These are phyloP conservation scores for Hemerocallis citrina DNA, from an alignment of 106 monocot genomes.

Conservation along the genomic window DNA sequence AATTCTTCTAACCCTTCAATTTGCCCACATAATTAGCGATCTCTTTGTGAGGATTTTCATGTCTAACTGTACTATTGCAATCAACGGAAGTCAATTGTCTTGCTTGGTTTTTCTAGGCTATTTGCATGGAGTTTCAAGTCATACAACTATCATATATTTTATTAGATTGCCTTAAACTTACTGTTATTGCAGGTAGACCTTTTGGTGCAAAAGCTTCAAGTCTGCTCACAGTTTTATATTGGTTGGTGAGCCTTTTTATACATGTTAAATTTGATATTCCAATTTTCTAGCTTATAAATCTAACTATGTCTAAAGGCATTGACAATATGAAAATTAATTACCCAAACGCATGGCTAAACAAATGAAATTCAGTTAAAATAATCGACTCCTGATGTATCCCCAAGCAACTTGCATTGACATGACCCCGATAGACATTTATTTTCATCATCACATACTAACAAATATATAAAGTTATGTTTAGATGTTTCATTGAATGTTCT, in stretches of 20 bases:
- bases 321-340: no score
- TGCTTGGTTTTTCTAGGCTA: not conserved
- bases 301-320: not conserved
- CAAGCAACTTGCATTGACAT: no score
- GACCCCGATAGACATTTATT: no score
- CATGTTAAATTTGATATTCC: not conserved
- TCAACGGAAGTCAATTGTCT: not conserved
- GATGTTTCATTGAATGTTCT: not conserved
- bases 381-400: no score
- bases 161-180: not conserved
- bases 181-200: slow-evolving; percentile 39
- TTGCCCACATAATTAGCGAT: not conserved
- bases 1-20: not conserved
- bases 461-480: not conserved
- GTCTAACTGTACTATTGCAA: not conserved
- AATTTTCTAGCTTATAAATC: not conserved
- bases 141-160: not conserved
- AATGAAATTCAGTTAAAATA: no score
- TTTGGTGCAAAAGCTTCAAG: slow-evolving; percentile 41
- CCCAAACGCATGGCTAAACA: no score
- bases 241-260: slow-evolving; percentile 36
- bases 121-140: not conserved
- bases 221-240: slow-evolving; percentile 42
- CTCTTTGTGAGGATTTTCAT: no score
- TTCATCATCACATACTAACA: not conserved